These are phyloP conservation scores for Cystofilobasidium bisporidii DNA, from an alignment of 768 basidiomycete species.

Conservation along the genomic window DNA sequence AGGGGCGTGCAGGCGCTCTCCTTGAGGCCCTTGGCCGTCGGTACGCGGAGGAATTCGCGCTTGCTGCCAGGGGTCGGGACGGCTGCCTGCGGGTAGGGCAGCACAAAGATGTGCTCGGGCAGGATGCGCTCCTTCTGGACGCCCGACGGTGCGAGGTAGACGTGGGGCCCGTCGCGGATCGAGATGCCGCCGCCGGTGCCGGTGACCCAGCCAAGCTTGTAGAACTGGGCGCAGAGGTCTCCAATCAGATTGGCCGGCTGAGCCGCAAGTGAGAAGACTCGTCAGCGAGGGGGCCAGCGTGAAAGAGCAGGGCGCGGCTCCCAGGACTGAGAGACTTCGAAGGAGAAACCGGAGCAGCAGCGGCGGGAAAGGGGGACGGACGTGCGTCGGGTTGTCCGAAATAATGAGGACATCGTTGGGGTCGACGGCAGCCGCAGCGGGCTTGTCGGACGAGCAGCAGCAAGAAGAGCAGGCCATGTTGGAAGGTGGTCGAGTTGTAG, in stretches of 20 bases:
- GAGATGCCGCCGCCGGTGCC: slow-evolving; percentile 53
- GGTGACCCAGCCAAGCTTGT: slow-evolving; percentile 81
- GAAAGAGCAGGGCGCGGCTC: too few relatives aligned
- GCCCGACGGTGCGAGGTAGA: slow-evolving; percentile 78
- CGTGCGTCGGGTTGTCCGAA: slow-evolving; percentile 56
- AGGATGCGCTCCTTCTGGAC: slow-evolving; percentile 84
- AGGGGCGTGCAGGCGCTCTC: slow-evolving; percentile 82
- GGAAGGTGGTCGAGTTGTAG: not conserved
- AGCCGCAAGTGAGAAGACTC: not conserved
- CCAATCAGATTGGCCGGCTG: slow-evolving; percentile 80
- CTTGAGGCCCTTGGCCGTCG: slow-evolving; percentile 56
- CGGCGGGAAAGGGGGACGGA: slow-evolving; percentile 21
- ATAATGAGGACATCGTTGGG: slow-evolving; percentile 48
- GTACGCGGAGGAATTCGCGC: slow-evolving; percentile 67
- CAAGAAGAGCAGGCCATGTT: slow-evolving; percentile 1
- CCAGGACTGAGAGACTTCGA: not conserved
- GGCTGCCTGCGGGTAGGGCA: slow-evolving; percentile 60
- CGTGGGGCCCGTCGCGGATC: slow-evolving; percentile 62
- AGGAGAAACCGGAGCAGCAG: not conserved
- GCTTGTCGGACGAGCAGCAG: not conserved
- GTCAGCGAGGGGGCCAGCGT: not conserved
- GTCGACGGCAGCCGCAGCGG: not conserved
- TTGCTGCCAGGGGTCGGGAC: slow-evolving; percentile 55
- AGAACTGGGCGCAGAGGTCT: slow-evolving; percentile 72
- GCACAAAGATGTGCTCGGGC: slow-evolving; percentile 74